Evolutionary conservation across 345 rosid species (phyloP).

Genomic region (Acer campestre): DNA sequence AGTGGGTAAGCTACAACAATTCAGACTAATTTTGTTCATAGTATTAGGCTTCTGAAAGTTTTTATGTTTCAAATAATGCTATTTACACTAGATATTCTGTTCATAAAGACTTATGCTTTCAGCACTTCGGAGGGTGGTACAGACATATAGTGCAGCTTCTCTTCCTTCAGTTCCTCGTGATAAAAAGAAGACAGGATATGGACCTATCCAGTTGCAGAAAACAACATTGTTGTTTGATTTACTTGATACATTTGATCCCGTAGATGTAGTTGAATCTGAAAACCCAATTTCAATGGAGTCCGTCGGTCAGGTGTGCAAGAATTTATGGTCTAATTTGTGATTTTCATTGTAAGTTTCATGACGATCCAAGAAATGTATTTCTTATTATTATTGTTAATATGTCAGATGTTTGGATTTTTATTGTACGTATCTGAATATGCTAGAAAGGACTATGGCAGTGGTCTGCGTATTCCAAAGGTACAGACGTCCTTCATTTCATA

Average conservation of each 20-base stretch:
- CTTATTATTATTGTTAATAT: constrained; percentile 9
- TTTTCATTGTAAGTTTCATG: constrained; percentile 5
- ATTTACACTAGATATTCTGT: background rate
- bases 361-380: constrained; percentile 4
- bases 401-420: constrained; percentile 87
- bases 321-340: background rate
- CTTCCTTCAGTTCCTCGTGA: constrained; percentile 53
- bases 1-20: too few species aligned
- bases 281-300: constrained; percentile 82
- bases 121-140: constrained; percentile 75
- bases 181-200: constrained; percentile 57
- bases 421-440: constrained; percentile 63
- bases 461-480: constrained; percentile 73
- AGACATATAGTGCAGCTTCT: constrained; percentile 41
- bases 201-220: constrained; percentile 59
- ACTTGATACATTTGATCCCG: constrained; percentile 42
- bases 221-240: constrained; percentile 57
- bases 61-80: constrained; percentile 9
- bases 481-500: constrained; percentile 15
- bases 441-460: constrained; percentile 44
- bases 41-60: background rate
- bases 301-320: constrained; percentile 63
- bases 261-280: constrained; percentile 45
- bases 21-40: background rate
- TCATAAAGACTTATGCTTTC: constrained; percentile 26